phyloP scores from a whole-genome alignment of 768 basidiomycete species.

The Sporobolomyces roseus region DNA sequence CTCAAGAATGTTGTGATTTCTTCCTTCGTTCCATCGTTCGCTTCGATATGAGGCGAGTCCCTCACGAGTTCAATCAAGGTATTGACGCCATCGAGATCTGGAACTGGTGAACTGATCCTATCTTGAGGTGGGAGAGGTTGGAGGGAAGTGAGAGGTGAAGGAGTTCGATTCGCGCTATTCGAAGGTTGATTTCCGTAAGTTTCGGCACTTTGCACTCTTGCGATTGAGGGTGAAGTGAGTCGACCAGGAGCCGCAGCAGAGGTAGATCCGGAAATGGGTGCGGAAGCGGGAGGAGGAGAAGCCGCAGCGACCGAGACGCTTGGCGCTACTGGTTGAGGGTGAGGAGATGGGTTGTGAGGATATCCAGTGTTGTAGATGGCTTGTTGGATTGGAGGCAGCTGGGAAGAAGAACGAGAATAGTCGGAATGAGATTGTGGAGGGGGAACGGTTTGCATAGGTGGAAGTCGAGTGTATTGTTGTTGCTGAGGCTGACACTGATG shows the following conservation, averaged over 20 bases:
- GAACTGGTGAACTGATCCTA: conserved; percentile 15
- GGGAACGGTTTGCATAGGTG: conserved; percentile 2
- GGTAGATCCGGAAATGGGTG: not conserved
- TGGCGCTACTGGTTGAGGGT: not conserved
- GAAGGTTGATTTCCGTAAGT: not conserved
- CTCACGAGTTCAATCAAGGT: conserved; percentile 27
- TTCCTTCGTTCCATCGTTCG: conserved; percentile 26
- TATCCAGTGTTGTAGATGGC: not conserved
- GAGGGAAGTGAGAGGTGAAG: not conserved
- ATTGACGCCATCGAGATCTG: conserved; percentile 2
- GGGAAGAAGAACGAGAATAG: not conserved
- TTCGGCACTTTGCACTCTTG: conserved; percentile 7
- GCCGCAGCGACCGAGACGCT: conserved; percentile 9
- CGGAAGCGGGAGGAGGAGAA: not conserved
- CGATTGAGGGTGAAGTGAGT: conserved; percentile 7
- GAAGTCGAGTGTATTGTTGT: not conserved
- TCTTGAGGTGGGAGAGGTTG: not conserved
- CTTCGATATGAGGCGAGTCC: conserved; percentile 19
- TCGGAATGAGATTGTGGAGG: not conserved
- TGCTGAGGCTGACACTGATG: not conserved
- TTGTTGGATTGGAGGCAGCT: conserved; percentile 1
- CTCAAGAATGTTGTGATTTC: conserved; percentile 33
- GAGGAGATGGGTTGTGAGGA: too few relatives aligned
- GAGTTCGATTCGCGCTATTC: not conserved
- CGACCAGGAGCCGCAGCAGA: not conserved